Evolutionary conservation across 2,329 filamentous ascomycete species (phyloP), one percentile per base, ranked within the genome.

Genomic region (Boeremia lycopersici): DNA sequence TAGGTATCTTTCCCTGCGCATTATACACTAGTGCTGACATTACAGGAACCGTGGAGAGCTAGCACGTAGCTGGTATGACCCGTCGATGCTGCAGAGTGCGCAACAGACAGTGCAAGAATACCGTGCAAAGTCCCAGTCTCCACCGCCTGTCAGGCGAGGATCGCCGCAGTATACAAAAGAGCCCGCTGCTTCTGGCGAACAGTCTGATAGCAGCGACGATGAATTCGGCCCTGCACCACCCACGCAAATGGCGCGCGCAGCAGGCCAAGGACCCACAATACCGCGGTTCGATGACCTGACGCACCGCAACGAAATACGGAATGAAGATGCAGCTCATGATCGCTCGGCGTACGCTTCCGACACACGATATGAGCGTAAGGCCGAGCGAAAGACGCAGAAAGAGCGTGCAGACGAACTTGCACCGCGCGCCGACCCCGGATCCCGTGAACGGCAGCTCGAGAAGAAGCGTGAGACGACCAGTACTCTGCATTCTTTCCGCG

Each of bases 1-100:
- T 89, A 82, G 75, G 79, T 49, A 9, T 6, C 11, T 2, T 15
- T 13, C 11, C 26, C 2, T 23, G 15, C n/a, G 9, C 40, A 28
- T 4, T 17, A 11, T 28, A 15, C 40, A 13, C 26, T 15, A 17
- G 11, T 34, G 13, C 29, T 44, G 41, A 44, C 29, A 33, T 8
- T 25, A 2, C 73, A 89, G 86, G 86, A 99, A 99, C 78, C 85
- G 86, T 66, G 89, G 87, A 70, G 90, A 93, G 77, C 80, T 98
- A 60, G 89, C 90, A 4, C 89, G 93, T 74, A 91, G 91, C 41
- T 99, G 93, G 93, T 99, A 98, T 76, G 91, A 96, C 69, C 89
- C 92, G 7, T 84, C 84, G 53, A 89, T 86, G 60, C 85, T 90
- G 57, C 73, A 81, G 59, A 81, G 77, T 51, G 83, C 82, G 15